Evolutionary conservation across 495 filamentous ascomycete species (phyloP), one percentile per base, ranked within the genome.

Genomic region (Aspergillus cavernicola): DNA sequence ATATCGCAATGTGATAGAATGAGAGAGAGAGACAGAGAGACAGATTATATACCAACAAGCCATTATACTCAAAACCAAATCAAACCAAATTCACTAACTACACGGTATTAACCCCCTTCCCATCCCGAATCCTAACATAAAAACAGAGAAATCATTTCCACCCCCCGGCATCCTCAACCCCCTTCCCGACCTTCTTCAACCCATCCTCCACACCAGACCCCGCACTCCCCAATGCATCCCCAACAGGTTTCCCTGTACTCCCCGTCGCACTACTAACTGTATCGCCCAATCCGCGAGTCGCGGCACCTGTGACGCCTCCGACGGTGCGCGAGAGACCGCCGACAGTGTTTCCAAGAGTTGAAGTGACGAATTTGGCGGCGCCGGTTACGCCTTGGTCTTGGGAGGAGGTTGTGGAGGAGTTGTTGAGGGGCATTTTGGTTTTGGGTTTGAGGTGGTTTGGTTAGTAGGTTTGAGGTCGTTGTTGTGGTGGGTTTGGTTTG

Each of bases 151-250:
- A 31, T 61, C 42, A 80, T 73, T 79, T 83, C 76, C 84, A 84
- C 67, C 87, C 70, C 3, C 85, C 85, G 23, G 85, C 84, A 63
- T 86, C 74, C 72, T 89, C 85, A 32, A 86, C 77, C 0, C 85
- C 84, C 65, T 80, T 75, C 10, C 81, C 78, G 29, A 86, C 75
- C 28, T 60, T 64, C 15, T 74, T 74, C 16, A 77, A 73, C 3
- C 79, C 85, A 45, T 79, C 68, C 65, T 88, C 81, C 12, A 87
- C 57, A 1, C 84, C 83, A 1, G 74, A 80, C 4, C 78, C 81
- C 16, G 83, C 62, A 61, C 75, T 82, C 10, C 80, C 76, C 37
- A 90, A 55, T 0, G 79, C 85, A 61, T 88, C 80, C 0, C 86
- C 86, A 1, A 90, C 72, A 3, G 84, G 81, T 59, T 79, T 78